Evolutionary conservation across 192 early-diverging fungal species (phyloP), one percentile per base, ranked within the genome.

Genomic region (Umbelopsis sp.): DNA sequence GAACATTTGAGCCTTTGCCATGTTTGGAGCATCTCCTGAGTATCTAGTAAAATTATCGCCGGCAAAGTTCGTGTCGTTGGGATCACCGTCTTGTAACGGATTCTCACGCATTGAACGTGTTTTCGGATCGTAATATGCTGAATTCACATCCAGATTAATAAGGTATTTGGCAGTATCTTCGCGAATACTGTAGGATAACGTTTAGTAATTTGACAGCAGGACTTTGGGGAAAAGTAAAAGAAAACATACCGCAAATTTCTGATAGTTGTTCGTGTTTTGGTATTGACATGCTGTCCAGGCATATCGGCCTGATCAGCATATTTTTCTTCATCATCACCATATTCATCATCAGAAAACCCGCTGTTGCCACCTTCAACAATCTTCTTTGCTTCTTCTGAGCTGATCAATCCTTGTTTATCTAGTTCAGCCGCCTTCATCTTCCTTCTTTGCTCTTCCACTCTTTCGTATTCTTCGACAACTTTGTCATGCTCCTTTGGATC

Each of bases 111-210:
- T 99, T 1, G 96, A 96, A 33, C 97, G 88, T 3, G 98, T 97
- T 75, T 99, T 99, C 44, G 98, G 98, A 81, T 99, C 98, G 71
- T 99, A 99, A 86, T 95, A 91, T 1, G 96, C 97, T 11, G 94
- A 96, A 68, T 98, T 89, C 18, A 90, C 87, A 74, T 98, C 95
- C 70, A 99, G 79, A 78, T 99, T 99, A 64, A 92, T 87, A 58
- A 99, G 84, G 78, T 99, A 99, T 81, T 99, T 99, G 25, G 98
- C 97, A 20, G 95, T 97, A 81, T 99, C 98, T 83, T 99, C 98
- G 80, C 98, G 94, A 81, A 99, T 98, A 81, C 88, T 88, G 47
- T 61, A 23, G 20, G 41, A 61, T 8, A 49, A 16, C 4, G 18
- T 20, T 65, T 13, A 65, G 45, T 1, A 46, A 9, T 21, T 45